Percentiles rank a stretch among this genome's conserved stretches.
Conservation (phyloP, 305 asterid genomes). For the Plantago lanceolata region DNA sequence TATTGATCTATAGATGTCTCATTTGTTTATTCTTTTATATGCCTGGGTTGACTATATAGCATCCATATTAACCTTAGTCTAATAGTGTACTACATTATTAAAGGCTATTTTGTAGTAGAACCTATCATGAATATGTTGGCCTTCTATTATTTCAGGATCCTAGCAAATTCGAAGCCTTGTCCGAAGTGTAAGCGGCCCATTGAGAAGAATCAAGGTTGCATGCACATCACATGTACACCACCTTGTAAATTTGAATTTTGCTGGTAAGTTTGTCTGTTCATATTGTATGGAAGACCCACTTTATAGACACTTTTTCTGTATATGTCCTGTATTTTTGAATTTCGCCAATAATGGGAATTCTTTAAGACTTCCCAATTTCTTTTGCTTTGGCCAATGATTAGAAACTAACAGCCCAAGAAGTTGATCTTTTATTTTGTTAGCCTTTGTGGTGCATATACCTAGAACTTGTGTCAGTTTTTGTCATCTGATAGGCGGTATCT, state of each 20-base stretch:
- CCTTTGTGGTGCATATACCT: conserved; percentile 22
- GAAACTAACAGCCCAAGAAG: conserved; percentile 2
- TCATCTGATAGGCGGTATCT: conserved; percentile 32
- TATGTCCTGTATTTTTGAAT: conserved; percentile 6
- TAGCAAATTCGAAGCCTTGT: conserved; percentile 92
- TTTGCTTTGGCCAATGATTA: conserved; percentile 19
- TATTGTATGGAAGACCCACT: conserved; percentile 14
- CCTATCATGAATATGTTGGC: not conserved
- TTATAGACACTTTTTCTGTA: conserved; percentile 21
- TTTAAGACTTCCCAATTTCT: conserved; percentile 9
- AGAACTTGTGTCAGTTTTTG: conserved; percentile 20
- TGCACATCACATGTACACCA: conserved; percentile 93
- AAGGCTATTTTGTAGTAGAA: not conserved
- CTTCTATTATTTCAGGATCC: conserved; percentile 47
- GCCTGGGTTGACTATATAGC: not conserved
- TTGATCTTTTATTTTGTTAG: conserved; percentile 16
- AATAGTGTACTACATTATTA: too few relatives aligned
- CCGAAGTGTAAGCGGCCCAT: conserved; percentile 96
- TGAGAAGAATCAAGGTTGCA: conserved; percentile 94
- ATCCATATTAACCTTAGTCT: not conserved
- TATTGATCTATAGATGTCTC: too few relatives aligned
- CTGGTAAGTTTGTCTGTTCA: conserved; percentile 51
- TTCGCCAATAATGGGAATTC: not conserved
- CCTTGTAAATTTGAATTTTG: conserved; percentile 95
- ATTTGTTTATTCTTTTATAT: not conserved